Percentiles rank a stretch among this genome's conserved stretches.
phyloP scores from a whole-genome alignment of 345 rosid genomes.

The Populus tremula region DNA sequence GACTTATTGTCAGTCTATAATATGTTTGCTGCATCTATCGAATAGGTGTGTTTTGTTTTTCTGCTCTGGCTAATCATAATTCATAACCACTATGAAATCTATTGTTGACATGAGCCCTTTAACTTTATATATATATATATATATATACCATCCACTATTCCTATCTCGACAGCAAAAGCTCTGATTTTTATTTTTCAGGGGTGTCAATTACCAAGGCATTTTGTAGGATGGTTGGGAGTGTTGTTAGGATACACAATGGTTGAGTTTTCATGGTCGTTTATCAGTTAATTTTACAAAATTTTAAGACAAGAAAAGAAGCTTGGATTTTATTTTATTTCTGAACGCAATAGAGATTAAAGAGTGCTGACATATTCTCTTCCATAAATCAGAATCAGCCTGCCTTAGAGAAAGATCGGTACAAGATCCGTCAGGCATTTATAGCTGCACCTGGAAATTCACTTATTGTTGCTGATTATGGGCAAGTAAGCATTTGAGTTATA shows the following conservation, averaged over 20 bases:
- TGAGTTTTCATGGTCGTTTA: background rate
- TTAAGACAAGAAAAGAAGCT: background rate
- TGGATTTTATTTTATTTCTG: background rate
- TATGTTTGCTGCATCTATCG: background rate
- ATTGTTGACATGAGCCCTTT: background rate
- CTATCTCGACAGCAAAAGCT: slow-evolving; percentile 5
- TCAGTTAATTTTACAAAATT: background rate
- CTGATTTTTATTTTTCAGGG: background rate
- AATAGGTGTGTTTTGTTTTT: background rate
- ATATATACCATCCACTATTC: background rate
- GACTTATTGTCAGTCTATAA: background rate
- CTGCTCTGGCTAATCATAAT: background rate
- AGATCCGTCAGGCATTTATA: slow-evolving; percentile 92
- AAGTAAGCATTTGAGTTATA: slow-evolving; percentile 49
- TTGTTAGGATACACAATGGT: background rate
- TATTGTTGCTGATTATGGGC: slow-evolving; percentile 96
- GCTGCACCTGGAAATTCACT: slow-evolving; percentile 94
- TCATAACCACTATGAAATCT: background rate
- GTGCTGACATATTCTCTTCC: slow-evolving; percentile 3
- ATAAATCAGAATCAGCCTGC: slow-evolving; percentile 89
- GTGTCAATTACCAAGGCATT: background rate
- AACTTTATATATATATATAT: background rate
- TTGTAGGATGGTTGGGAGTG: background rate
- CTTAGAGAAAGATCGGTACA: slow-evolving; percentile 95
- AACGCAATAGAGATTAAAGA: background rate